Evolutionary conservation across 192 early-diverging fungal genomes (phyloP).

Genomic region (Cetraspora pellucida): DNA sequence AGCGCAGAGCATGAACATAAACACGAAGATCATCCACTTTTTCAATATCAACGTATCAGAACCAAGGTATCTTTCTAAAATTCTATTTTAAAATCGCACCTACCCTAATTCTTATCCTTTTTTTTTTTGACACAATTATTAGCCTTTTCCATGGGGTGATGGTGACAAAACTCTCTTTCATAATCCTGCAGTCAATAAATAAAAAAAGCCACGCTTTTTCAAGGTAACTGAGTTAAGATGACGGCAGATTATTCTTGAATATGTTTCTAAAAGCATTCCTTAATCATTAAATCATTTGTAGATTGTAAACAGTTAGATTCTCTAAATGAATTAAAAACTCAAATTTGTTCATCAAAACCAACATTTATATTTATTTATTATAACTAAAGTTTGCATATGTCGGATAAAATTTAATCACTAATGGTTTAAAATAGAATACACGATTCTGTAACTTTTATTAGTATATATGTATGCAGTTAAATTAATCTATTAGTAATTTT

Average conservation of each 20-base stretch:
- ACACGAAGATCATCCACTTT: conserved; percentile 40
- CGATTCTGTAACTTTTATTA: too few species aligned
- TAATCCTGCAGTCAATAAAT: conserved; percentile 18
- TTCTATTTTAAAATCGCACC: background rate
- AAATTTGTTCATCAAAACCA: too few species aligned
- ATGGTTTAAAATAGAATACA: too few species aligned
- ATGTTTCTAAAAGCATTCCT: background rate
- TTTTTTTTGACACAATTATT: background rate
- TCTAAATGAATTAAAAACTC: too few species aligned
- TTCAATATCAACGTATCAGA: conserved; percentile 48
- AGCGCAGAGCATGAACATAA: conserved; percentile 40
- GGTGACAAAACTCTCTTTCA: conserved; percentile 33
- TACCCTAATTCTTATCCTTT: background rate
- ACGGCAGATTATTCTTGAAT: background rate
- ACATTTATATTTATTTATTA: too few species aligned
- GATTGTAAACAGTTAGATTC: too few species aligned
- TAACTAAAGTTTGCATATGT: too few species aligned
- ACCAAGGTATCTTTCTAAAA: conserved; percentile 35
- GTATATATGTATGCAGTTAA: too few species aligned
- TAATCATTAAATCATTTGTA: too few species aligned
- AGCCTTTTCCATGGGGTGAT: conserved; percentile 35
- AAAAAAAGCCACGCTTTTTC: background rate
- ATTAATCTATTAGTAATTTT: background rate
- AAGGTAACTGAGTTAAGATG: background rate
- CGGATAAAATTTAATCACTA: too few species aligned